Evolutionary conservation across 1,284 basidiomycete genomes (phyloP).

Genomic region (Sutorius eximius): DNA sequence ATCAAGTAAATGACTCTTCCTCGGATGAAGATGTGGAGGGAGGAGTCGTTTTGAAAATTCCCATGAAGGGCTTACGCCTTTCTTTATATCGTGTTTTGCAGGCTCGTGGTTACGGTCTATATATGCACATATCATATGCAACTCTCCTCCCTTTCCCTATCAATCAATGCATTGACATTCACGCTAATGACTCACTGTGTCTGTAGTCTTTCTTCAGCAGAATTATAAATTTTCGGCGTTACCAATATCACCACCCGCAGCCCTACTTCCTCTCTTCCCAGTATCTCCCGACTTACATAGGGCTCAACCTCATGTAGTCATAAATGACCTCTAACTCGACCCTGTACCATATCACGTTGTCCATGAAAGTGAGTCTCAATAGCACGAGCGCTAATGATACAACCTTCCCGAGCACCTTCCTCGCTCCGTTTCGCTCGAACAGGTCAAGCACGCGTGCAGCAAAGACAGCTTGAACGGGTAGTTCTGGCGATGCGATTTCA

Average conservation of each 20-base stretch:
- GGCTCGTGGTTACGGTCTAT: neutral
- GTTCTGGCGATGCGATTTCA: constrained; percentile 30
- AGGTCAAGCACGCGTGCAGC: constrained; percentile 31
- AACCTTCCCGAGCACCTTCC: constrained; percentile 13
- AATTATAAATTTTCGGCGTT: neutral
- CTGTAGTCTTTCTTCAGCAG: constrained; percentile 6
- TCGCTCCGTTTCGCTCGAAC: constrained; percentile 33
- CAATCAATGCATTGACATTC: neutral
- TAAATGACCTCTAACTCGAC: neutral
- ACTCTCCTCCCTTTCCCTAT: neutral
- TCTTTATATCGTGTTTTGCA: neutral
- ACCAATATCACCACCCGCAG: neutral
- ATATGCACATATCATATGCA: neutral
- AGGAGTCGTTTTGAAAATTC: constrained; percentile 20
- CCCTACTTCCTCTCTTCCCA: neutral
- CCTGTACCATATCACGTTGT: neutral
- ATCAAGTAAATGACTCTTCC: constrained; percentile 5
- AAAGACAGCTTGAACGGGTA: constrained; percentile 17
- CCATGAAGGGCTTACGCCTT: constrained; percentile 7
- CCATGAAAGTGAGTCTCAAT: constrained; percentile 1
- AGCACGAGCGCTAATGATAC: constrained; percentile 15
- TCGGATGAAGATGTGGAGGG: constrained; percentile 18
- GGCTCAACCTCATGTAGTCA: constrained; percentile 12
- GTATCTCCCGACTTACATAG: constrained; percentile 11
- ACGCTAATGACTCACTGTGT: constrained; percentile 6